Evolutionary conservation across 176 grass and related monocot genomes (phyloP), one percentile per base, ranked within the genome.

Genomic region (Aegilops bicornis): DNA sequence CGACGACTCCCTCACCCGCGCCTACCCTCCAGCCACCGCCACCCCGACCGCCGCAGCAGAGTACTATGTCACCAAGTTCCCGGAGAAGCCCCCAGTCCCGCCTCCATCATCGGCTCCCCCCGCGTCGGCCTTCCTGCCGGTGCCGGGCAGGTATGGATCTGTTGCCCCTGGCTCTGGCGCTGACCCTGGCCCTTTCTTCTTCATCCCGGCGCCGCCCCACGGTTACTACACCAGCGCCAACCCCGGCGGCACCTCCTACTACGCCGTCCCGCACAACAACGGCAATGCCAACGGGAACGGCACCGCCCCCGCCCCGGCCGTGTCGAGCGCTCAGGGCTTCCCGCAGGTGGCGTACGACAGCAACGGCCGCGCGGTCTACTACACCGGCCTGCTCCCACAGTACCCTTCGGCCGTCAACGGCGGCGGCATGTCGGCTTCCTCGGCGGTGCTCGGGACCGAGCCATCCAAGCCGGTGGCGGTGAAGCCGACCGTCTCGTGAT

Each of bases 331-430:
- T 2, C 27, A 84, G 19, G 84, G 80, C 59, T 86, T 87, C 6
- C 48, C 82, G 7, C 92, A 93, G 9, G 82, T 95, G 30, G 92
- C 85, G 35, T 99, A 96, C 65, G 94, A 99, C 68, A 87, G 88
- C 89, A 78, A 88, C 16, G 94, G 97, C 58, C 94, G 90, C 20
- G 83, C 94, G 15, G 84, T 99, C 64, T 99, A 94, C 89, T 99
- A 96, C 85, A 92, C 97, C 52, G 86, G 90, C 76, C 69, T 91
- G 30, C 58, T 94, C 45, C 97, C 97, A 2, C 84, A 92, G 67
- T 95, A 91, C 23, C 72, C 82, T 8, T 87, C 94, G 15, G 82
- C 80, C 31, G 88, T 86, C 77, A 90, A 77, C 48, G 48, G 48
- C 48, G 52, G 52, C 58, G 82, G 90, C 75, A 73, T 84, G 82